phyloP scores from a whole-genome alignment of 495 filamentous ascomycete species.

The Penicillium longicatenatum region DNA sequence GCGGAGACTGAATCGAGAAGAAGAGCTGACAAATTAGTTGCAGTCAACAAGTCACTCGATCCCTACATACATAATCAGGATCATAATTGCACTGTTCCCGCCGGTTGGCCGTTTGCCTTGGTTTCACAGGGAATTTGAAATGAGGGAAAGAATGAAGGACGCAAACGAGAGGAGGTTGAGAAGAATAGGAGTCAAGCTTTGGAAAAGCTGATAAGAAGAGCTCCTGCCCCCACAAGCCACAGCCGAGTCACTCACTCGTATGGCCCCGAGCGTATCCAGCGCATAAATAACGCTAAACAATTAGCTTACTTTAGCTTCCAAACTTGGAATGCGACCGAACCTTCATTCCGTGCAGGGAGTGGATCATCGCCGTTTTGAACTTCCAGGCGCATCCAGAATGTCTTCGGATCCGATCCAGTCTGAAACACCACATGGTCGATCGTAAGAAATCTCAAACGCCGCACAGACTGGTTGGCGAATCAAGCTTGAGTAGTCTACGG shows the following conservation, averaged over 20 bases:
- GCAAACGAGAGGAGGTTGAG: neutral
- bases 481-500: no score
- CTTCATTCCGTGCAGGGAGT: conserved; percentile 8
- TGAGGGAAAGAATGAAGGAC: neutral
- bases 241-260: neutral
- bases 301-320: neutral
- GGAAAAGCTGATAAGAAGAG: no score
- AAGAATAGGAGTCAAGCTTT: neutral
- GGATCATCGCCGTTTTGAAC: conserved; percentile 25
- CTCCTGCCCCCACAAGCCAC: neutral
- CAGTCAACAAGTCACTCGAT: neutral
- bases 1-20: conserved; percentile 16
- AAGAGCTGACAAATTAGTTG: conserved; percentile 10
- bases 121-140: neutral
- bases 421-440: conserved; percentile 29
- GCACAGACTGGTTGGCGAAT: conserved; percentile 10
- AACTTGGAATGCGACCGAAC: conserved; percentile 16
- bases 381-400: conserved; percentile 18
- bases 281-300: no score
- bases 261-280: no score
- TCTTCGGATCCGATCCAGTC: conserved; percentile 2
- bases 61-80: neutral
- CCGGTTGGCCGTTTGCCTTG: neutral
- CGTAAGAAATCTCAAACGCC: conserved; percentile 9
- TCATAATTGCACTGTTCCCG: neutral